phyloP scores from a whole-genome alignment of 1,284 basidiomycete species.

The Leccinum solheimii region DNA sequence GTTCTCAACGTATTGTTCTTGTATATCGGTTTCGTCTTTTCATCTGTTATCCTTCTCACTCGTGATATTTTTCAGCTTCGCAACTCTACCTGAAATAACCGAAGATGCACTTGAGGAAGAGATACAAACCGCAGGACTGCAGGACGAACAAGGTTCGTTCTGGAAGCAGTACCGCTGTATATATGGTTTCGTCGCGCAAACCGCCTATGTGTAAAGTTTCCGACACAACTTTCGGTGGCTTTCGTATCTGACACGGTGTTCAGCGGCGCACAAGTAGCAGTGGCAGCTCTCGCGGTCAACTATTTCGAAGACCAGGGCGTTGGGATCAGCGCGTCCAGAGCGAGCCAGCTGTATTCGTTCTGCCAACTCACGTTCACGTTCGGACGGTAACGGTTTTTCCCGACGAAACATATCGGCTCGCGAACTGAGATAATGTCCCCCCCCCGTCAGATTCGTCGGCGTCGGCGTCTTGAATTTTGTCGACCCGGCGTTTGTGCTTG shows the following conservation, averaged over 20 bases:
- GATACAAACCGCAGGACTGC: slow-evolving; percentile 45
- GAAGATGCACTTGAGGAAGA: slow-evolving; percentile 62
- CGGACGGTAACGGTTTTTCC: slow-evolving; percentile 46
- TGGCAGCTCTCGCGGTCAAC: slow-evolving; percentile 74
- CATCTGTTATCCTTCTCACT: neutral
- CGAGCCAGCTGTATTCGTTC: slow-evolving; percentile 68
- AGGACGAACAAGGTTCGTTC: slow-evolving; percentile 55
- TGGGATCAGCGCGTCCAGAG: slow-evolving; percentile 52
- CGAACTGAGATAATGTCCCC: neutral
- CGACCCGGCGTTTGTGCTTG: slow-evolving; percentile 65
- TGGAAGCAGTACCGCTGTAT: slow-evolving; percentile 72
- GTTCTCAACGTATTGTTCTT: slow-evolving; percentile 69
- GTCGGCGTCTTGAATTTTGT: slow-evolving; percentile 63
- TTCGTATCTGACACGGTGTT: slow-evolving; percentile 1
- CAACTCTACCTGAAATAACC: slow-evolving; percentile 69
- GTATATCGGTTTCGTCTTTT: slow-evolving; percentile 36
- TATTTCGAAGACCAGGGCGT: slow-evolving; percentile 64
- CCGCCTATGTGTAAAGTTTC: slow-evolving; percentile 56
- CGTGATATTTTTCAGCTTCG: too few relatives aligned
- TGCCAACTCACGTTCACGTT: slow-evolving; percentile 75
- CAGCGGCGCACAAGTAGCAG: slow-evolving; percentile 72
- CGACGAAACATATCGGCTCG: neutral
- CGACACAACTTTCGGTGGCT: neutral
- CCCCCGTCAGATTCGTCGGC: slow-evolving; percentile 52
- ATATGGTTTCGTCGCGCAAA: slow-evolving; percentile 74